A percentile compares a stretch with the other conserved stretches of the same genome.
Conservation (phyloP, 2,329 filamentous ascomycete species). For the Nannizziopsis barbatae region DNA sequence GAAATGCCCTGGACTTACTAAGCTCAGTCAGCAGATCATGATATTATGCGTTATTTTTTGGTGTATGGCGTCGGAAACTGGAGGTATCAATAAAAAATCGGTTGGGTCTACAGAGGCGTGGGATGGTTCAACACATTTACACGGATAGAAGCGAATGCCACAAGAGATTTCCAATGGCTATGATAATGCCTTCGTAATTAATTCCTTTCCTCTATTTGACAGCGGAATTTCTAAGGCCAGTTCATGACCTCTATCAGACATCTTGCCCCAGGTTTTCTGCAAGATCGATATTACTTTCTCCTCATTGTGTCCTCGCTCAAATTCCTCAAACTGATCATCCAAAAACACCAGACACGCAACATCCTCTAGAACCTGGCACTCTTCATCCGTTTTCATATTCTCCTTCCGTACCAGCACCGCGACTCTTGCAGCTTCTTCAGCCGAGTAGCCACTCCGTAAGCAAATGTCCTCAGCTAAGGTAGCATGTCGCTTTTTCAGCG, state of each 20-base stretch:
- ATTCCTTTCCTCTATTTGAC: slow-evolving; percentile 48
- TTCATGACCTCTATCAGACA: slow-evolving; percentile 51
- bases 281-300: slow-evolving; percentile 63
- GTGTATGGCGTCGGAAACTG: not conserved
- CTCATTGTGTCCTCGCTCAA: slow-evolving; percentile 62
- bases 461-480: slow-evolving; percentile 48
- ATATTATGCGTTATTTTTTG: not conserved
- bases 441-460: slow-evolving; percentile 39
- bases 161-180: slow-evolving; percentile 17
- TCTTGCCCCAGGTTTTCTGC: slow-evolving; percentile 65
- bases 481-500: slow-evolving; percentile 61
- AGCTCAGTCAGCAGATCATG: not conserved
- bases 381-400: slow-evolving; percentile 43
- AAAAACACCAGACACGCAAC: slow-evolving; percentile 79
- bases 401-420: slow-evolving; percentile 70
- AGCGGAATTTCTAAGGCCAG: slow-evolving; percentile 57
- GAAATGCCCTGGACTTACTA: too few species aligned
- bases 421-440: slow-evolving; percentile 50
- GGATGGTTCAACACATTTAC: too few species aligned
- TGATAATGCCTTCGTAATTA: slow-evolving; percentile 53
- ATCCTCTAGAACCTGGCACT: slow-evolving; percentile 67
- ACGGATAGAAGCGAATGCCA: too few species aligned
- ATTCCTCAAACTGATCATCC: slow-evolving; percentile 74
- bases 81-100: not conserved
- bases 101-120: too few species aligned